Percentiles rank a stretch among this genome's conserved stretches.
These are phyloP conservation scores for Trametes meyenii DNA, from an alignment of 768 basidiomycete genomes.

Conservation along the genomic window DNA sequence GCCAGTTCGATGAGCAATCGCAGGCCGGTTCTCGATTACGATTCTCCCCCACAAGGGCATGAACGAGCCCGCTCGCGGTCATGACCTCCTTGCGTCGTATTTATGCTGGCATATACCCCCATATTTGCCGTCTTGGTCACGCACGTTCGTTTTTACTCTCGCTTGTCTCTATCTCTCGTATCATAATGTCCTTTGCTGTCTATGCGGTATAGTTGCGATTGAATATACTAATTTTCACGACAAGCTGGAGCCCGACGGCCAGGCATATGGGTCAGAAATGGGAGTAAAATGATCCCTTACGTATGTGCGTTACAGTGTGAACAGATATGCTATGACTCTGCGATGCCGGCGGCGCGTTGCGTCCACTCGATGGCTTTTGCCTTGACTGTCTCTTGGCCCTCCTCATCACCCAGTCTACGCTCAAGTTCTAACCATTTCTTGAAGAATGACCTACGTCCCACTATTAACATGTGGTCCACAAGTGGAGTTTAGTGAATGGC, in stretches of 20 bases:
- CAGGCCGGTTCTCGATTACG: constrained; percentile 73
- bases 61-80: constrained; percentile 64
- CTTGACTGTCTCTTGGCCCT: constrained; percentile 81
- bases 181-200: constrained; percentile 35
- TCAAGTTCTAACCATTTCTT: constrained; percentile 94
- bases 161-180: constrained; percentile 23
- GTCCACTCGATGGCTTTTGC: constrained; percentile 92
- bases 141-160: constrained; percentile 49
- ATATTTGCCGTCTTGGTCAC: constrained; percentile 39
- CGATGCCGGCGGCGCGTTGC: constrained; percentile 53
- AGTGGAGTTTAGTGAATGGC: neutral
- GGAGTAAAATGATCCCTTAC: neutral
- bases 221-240: constrained; percentile 27
- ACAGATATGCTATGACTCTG: constrained; percentile 36
- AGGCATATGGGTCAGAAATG: neutral
- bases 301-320: neutral
- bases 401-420: constrained; percentile 65
- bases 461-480: neutral
- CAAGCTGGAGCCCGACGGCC: neutral
- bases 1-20: constrained; percentile 78
- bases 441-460: constrained; percentile 76
- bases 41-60: constrained; percentile 54
- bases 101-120: constrained; percentile 48
- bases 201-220: constrained; percentile 36
- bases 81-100: constrained; percentile 38